phyloP scores from a whole-genome alignment of 495 filamentous ascomycete genomes.

The Pyrenula massariospora region DNA sequence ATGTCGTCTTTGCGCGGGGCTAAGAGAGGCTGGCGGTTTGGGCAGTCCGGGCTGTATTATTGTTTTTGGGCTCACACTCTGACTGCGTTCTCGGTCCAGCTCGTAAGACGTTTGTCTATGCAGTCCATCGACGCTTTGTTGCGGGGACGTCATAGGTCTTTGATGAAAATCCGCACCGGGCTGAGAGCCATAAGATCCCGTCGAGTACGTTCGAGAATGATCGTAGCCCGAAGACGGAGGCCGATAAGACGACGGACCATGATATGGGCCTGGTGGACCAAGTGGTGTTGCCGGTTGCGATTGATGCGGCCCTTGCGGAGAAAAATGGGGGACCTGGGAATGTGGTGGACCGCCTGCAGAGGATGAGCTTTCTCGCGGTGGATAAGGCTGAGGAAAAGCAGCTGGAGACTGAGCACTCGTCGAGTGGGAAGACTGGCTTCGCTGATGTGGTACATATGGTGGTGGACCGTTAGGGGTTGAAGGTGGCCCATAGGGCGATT shows the following conservation, averaged over 20 bases:
- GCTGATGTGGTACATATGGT: conserved; percentile 23
- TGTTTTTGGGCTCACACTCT: conserved; percentile 34
- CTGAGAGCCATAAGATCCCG: conserved; percentile 21
- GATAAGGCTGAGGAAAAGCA: conserved; percentile 22
- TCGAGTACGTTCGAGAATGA: conserved; percentile 21
- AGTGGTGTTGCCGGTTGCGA: conserved; percentile 37
- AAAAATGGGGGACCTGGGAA: conserved; percentile 26
- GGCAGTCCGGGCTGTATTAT: conserved; percentile 10
- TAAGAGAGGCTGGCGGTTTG: conserved; percentile 19
- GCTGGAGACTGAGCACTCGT: conserved; percentile 26
- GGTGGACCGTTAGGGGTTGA: conserved; percentile 10
- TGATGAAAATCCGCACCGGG: conserved; percentile 16
- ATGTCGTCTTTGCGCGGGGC: conserved; percentile 9
- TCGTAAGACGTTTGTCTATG: conserved; percentile 12
- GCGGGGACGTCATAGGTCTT: conserved; percentile 17
- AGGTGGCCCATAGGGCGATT: conserved; percentile 20
- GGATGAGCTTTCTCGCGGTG: conserved; percentile 24
- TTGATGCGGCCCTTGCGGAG: conserved; percentile 21
- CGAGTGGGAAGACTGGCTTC: conserved; percentile 36
- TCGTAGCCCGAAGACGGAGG: conserved; percentile 24
- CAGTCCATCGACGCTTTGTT: conserved; percentile 18
- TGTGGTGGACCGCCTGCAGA: conserved; percentile 23
- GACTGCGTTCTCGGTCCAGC: conserved; percentile 24
- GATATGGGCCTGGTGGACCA: conserved; percentile 25
- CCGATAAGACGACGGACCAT: conserved; percentile 24